Conservation (phyloP, 169 alveolate genomes). For the Eimeria necatrix region DNA sequence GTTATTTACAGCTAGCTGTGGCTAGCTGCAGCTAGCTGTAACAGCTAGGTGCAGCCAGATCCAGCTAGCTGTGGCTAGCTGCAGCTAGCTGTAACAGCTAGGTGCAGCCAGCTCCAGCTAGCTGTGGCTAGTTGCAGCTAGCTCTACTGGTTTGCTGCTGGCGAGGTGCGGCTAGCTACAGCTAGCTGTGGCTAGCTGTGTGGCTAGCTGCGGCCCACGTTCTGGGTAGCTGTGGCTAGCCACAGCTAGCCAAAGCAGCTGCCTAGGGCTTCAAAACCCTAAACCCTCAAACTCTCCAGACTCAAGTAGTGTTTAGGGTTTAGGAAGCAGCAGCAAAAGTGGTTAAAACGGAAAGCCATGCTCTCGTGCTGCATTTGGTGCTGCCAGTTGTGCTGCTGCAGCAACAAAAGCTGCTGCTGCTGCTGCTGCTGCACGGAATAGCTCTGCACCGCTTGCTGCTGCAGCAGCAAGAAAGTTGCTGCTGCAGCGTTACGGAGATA, state of each 20-base stretch:
- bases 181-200: background rate
- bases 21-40: background rate
- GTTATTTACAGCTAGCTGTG: background rate
- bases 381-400: background rate
- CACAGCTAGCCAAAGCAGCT: background rate
- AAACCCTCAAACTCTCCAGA: too few species aligned
- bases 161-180: background rate
- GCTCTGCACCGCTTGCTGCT: background rate
- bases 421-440: background rate
- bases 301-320: background rate
- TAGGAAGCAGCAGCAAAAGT: background rate
- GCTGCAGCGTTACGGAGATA: background rate
- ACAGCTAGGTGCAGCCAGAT: background rate
- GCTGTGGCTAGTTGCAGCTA: background rate
- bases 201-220: background rate
- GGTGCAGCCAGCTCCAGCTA: background rate
- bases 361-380: background rate
- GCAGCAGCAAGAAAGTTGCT: background rate
- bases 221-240: background rate
- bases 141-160: too few species aligned
- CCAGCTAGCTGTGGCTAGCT: background rate
- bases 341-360: background rate
- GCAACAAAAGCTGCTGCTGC: background rate
- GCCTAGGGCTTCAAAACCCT: background rate
- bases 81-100: constrained; percentile 21